phyloP scores from a whole-genome alignment of 768 basidiomycete genomes.

The Sarcomyxa edulis region DNA sequence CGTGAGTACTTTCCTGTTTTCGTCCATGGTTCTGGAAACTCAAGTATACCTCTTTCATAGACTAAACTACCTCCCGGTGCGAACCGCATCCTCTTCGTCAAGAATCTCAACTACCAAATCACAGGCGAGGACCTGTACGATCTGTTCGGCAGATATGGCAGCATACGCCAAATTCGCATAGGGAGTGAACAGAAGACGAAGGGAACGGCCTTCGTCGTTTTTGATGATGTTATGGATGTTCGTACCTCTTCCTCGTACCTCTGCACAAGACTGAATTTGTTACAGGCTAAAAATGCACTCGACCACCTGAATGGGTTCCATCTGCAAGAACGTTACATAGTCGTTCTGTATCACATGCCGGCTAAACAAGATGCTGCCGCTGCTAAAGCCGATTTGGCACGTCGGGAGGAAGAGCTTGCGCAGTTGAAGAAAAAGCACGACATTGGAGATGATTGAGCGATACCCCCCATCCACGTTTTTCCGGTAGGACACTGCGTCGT shows the following conservation, averaged over 20 bases:
- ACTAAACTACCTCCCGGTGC: slow-evolving; percentile 89
- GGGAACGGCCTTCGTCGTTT: slow-evolving; percentile 96
- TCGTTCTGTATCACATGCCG: slow-evolving; percentile 96
- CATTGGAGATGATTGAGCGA: slow-evolving; percentile 65
- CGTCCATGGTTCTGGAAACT: neutral
- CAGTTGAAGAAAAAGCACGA: slow-evolving; percentile 84
- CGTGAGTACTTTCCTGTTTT: slow-evolving; percentile 29
- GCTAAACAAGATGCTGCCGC: slow-evolving; percentile 94
- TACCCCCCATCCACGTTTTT: neutral
- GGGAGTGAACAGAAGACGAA: slow-evolving; percentile 90
- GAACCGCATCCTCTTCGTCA: slow-evolving; percentile 88
- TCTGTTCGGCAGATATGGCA: slow-evolving; percentile 95
- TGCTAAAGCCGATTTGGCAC: slow-evolving; percentile 87
- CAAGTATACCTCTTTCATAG: slow-evolving; percentile 27
- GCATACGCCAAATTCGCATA: slow-evolving; percentile 91
- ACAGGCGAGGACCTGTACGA: slow-evolving; percentile 95
- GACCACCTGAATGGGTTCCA: slow-evolving; percentile 98
- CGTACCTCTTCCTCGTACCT: slow-evolving; percentile 18
- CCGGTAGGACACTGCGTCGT: slow-evolving; percentile 1
- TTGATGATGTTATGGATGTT: slow-evolving; percentile 95
- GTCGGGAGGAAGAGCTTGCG: slow-evolving; percentile 85
- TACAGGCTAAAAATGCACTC: slow-evolving; percentile 90
- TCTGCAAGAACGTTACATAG: slow-evolving; percentile 95
- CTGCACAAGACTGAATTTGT: slow-evolving; percentile 7
- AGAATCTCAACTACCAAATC: slow-evolving; percentile 90